Base-by-base conservation (phyloP, 2,329 filamentous ascomycete species). In the Fusarium nematophilum region DNA sequence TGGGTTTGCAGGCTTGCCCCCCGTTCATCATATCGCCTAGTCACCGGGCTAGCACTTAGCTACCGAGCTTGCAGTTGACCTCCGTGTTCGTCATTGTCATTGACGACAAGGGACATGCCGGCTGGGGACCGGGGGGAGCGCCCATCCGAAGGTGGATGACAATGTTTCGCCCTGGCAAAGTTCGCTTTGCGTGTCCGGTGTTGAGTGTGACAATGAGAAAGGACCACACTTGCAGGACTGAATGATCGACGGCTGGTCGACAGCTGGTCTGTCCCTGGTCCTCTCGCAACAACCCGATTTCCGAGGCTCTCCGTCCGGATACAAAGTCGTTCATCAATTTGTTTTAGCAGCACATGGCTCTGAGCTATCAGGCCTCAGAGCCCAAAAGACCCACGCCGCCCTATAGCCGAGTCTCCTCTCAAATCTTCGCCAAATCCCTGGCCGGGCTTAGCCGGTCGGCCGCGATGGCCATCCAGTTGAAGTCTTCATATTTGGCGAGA, bases 21-120 rank as follows among this genome's bases (percentile, higher is more conserved):
- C 60, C 57, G 54, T 68, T 63, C 60, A 68, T 56, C 49, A 57
- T 64, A 61, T 65, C 58, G 63, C 42, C 53, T 55, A 54, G 49
- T 48, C 36, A 34, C 50, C 51, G 27, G 54, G 33, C 66, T 69
- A 69, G 50, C 53, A 57, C 59, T 47, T 64, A 69, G 66, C 66
- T 69, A 69, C 66, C 66, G 66, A 69, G 57, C 62, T 60, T 69
- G 55, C 48, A 53, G 62, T 67, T 61, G 65, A 53, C 62, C 62
- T 63, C 53, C 59, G 67, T 66, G 62, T 66, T 67, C 66, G 64
- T 69, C 66, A 69, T 67, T 67, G 55, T 53, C 55, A 56, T 56
- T 51, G 59, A 43, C 45, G 54, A 55, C 56, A 51, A 65, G 61
- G 63, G 47, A 44, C 39, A 57, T 51, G 53, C 45, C 50, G 27